Conservation (phyloP, 345 rosid genomes). For the Salix arbutifolia region DNA sequence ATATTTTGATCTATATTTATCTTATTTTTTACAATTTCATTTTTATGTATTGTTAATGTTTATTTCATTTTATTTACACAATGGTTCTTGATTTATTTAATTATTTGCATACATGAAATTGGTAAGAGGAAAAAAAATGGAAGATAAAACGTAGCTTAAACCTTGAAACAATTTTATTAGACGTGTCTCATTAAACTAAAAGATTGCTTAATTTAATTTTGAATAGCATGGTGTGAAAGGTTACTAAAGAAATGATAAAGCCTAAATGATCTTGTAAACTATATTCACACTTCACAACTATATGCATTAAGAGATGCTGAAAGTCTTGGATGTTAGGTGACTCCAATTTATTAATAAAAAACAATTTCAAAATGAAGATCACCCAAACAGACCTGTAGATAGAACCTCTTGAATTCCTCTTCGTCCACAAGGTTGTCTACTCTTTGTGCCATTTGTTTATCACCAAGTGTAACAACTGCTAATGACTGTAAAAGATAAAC, state of each 20-base stretch:
- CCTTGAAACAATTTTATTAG: not conserved
- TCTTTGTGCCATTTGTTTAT: conserved; percentile 94
- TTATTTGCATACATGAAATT: too few species aligned
- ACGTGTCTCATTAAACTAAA: not conserved
- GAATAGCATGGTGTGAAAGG: not conserved
- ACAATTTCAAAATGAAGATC: conserved; percentile 17
- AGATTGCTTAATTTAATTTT: not conserved
- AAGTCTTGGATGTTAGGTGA: not conserved
- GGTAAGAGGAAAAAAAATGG: not conserved
- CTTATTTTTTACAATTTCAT: too few species aligned
- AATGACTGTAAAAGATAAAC: conserved; percentile 54
- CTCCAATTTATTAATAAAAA: conserved; percentile 13
- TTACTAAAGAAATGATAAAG: not conserved
- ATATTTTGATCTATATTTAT: too few species aligned
- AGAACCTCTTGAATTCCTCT: conserved; percentile 91
- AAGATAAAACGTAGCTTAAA: not conserved
- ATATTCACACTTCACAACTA: not conserved
- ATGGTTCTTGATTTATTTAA: too few species aligned
- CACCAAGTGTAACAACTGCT: conserved; percentile 97
- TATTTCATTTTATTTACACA: too few species aligned
- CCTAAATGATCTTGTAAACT: not conserved
- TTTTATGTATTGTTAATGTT: too few species aligned
- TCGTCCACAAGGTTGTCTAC: conserved; percentile 76
- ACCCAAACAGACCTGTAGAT: conserved; percentile 76
- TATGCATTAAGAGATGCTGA: not conserved